These are phyloP conservation scores for Eucalyptus fibrosa DNA, from an alignment of 345 rosid genomes.

Conservation along the genomic window DNA sequence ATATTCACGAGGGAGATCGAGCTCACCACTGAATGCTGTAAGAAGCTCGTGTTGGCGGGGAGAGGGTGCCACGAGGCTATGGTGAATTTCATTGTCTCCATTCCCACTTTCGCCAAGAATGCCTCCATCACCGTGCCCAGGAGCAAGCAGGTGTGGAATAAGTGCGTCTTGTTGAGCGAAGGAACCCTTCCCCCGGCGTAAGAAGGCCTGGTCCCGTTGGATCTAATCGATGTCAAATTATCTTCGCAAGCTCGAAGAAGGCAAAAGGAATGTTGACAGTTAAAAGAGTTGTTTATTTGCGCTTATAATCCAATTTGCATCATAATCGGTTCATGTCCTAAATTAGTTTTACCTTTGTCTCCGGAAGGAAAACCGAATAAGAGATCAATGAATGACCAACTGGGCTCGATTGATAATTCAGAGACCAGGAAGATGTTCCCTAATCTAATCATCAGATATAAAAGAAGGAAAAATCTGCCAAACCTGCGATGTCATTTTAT, in stretches of 20 bases:
- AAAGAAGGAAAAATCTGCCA: neutral
- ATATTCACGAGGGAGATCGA: neutral
- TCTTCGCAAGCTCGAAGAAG: neutral
- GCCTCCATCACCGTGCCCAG: neutral
- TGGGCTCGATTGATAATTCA: neutral
- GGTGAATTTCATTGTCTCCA: neutral
- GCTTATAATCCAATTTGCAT: neutral
- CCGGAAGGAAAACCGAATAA: neutral
- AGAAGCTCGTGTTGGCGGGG: neutral
- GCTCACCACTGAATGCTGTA: neutral
- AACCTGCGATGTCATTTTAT: neutral
- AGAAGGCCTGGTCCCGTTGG: neutral
- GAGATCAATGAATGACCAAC: neutral
- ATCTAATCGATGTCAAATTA: neutral
- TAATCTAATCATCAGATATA: neutral
- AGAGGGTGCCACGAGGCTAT: neutral
- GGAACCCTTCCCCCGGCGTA: neutral
- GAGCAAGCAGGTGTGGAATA: neutral
- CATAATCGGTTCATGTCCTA: neutral
- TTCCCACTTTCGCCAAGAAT: neutral
- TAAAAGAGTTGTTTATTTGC: neutral
- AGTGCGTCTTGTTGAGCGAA: neutral
- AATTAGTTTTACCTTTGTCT: neutral
- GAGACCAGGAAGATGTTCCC: neutral
- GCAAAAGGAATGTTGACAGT: neutral